Evolutionary conservation across 2,329 filamentous ascomycete genomes (phyloP), one percentile per base, ranked within the genome.

Genomic region (Diaporthe sp.): DNA sequence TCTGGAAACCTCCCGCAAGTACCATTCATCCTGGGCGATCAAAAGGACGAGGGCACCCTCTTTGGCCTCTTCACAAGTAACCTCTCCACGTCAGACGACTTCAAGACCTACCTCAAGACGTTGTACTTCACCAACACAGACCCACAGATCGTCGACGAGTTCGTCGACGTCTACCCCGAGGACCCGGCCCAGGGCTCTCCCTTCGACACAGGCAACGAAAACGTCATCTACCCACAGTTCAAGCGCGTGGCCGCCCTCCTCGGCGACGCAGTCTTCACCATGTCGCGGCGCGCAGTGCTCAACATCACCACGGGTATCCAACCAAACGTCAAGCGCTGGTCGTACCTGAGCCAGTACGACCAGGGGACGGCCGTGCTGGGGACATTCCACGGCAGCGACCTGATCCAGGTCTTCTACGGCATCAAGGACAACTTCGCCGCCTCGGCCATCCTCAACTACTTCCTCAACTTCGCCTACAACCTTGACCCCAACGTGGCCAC

Each of bases 41-140:
- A 95, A 82, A 93, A 96, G 84, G 94, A 96, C 80, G 94, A 96
- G 82, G 93, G 94, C 28, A 95, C 94, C 0, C 82, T 96, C 2
- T 95, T 96, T 80, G 86, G 91, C 7, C 85, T 96, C 50, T 92
- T 92, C 81, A 92, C 94, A 77, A 80, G 83, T 45, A 94, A 95
- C 80, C 84, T 96, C 68, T 93, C 90, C 15, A 92, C 87, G 1
- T 90, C 87, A 0, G 83, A 83, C 1, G 83, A 90, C 8, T 78
- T 96, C 0, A 86, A 91, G 42, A 83, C 87, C n/a, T 96, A 96
- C 79, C 83, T 97, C 33, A 79, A 83, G 2, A 80, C 83, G 0
- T 77, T 90, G 67, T 93, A 90, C 85, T 95, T 95, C 85, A 82
- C 86, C 47, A 81, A 85, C 38, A 89, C 93, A 2, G 86, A 87